Evolutionary conservation across 352 stramenopile genomes (phyloP).

Genomic region (Phytophthora tentaculata): DNA sequence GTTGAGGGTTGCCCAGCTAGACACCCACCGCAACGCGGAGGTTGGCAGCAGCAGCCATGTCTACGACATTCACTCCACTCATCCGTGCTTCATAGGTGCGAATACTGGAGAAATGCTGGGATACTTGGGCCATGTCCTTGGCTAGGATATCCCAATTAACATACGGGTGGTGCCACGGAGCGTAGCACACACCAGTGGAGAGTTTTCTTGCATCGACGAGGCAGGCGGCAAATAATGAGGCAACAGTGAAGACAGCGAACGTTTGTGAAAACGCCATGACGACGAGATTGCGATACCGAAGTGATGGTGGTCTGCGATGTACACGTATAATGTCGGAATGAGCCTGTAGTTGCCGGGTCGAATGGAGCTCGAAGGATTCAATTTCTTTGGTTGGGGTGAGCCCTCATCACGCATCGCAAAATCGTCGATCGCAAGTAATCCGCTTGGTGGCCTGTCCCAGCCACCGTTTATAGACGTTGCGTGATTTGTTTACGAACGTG

Average conservation of each 20-base stretch:
- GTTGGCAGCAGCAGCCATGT: constrained; percentile 46
- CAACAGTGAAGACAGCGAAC: background rate
- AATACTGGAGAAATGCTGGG: constrained; percentile 56
- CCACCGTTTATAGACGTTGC: too few species aligned
- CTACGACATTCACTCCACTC: constrained; percentile 49
- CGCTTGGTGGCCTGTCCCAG: too few species aligned
- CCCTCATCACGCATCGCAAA: too few species aligned
- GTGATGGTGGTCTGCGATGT: too few species aligned
- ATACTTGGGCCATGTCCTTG: constrained; percentile 41
- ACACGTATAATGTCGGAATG: too few species aligned
- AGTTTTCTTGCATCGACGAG: constrained; percentile 9
- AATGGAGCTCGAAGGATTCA: too few species aligned
- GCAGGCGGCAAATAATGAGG: background rate
- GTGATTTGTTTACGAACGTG: too few species aligned
- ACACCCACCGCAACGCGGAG: constrained; percentile 66
- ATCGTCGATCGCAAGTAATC: too few species aligned
- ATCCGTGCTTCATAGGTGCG: constrained; percentile 70
- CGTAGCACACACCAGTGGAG: constrained; percentile 54
- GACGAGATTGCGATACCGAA: too few species aligned
- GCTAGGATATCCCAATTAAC: constrained; percentile 40
- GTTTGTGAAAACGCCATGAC: background rate
- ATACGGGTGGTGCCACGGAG: constrained; percentile 52
- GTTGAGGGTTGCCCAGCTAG: constrained; percentile 43
- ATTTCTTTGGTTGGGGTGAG: too few species aligned
- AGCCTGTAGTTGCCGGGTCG: too few species aligned